phyloP scores from a whole-genome alignment of 2,329 filamentous ascomycete species.

The Fusarium aywerte region DNA sequence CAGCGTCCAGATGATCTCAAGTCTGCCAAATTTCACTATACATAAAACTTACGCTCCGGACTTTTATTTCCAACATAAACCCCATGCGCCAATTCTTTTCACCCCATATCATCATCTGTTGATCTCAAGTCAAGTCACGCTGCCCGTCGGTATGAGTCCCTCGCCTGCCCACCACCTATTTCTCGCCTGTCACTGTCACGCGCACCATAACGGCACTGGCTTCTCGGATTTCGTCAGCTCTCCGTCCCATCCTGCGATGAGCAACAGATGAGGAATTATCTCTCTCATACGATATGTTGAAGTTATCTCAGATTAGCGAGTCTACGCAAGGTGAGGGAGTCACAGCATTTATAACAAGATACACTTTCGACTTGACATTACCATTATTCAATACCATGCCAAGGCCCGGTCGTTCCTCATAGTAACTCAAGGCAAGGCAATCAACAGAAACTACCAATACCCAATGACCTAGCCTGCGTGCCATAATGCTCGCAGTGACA shows the following conservation, averaged over 20 bases:
- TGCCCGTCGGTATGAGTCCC: conserved; percentile 28
- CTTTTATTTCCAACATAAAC: not conserved
- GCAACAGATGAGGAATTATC: not conserved
- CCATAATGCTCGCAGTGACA: conserved; percentile 17
- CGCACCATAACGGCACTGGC: conserved; percentile 16
- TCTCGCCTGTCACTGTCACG: conserved; percentile 26
- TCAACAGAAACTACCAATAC: conserved; percentile 27
- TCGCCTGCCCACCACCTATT: conserved; percentile 17
- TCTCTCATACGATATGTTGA: not conserved
- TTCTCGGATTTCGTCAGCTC: not conserved
- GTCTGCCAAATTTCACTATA: not conserved
- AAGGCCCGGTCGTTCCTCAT: conserved; percentile 21
- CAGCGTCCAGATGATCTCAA: conserved; percentile 24
- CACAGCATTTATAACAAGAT: not conserved
- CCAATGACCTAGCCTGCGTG: conserved; percentile 33
- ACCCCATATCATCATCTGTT: conserved; percentile 30
- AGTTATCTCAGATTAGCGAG: not conserved
- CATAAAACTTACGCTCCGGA: not conserved
- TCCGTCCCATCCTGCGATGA: not conserved
- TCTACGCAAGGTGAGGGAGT: not conserved
- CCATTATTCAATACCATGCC: conserved; percentile 48
- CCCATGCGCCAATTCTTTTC: conserved; percentile 14
- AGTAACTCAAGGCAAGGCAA: conserved; percentile 8
- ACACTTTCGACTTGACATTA: conserved; percentile 43
- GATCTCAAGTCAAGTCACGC: conserved; percentile 39